Conservation (phyloP, 2,329 filamentous ascomycete species). For the Dothideomycetes sp. region DNA sequence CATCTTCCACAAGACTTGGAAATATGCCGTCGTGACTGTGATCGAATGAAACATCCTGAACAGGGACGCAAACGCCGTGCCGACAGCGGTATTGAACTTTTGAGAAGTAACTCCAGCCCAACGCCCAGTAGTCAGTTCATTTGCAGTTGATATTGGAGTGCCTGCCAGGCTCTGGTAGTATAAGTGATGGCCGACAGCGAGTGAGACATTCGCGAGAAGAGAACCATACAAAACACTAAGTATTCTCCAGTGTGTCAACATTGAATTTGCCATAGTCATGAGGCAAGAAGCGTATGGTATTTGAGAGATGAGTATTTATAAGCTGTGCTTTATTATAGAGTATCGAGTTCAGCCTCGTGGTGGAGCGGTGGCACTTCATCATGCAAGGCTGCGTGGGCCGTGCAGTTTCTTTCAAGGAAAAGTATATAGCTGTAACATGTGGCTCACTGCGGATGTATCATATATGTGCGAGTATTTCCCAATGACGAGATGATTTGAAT, state of each 20-base stretch:
- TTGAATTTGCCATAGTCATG: not conserved
- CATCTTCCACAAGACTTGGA: not conserved
- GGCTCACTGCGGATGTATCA: too few species aligned
- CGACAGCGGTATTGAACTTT: conserved; percentile 1
- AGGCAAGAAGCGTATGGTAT: too few species aligned
- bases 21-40: not conserved
- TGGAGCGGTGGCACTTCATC: too few species aligned
- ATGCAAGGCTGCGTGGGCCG: too few species aligned
- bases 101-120: not conserved
- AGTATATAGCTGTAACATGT: too few species aligned
- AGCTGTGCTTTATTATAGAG: too few species aligned
- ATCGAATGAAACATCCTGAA: not conserved
- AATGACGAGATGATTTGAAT: too few species aligned
- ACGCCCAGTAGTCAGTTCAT: not conserved
- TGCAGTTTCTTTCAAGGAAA: too few species aligned
- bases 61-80: not conserved
- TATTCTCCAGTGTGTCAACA: not conserved
- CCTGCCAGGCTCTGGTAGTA: not conserved
- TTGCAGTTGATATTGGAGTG: not conserved
- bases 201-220: not conserved
- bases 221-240: not conserved
- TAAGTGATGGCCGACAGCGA: not conserved
- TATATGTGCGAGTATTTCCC: too few species aligned
- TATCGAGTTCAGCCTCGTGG: too few species aligned
- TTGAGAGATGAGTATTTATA: too few species aligned